Percentiles rank a stretch among this genome's conserved stretches.
These are phyloP conservation scores for Aureobasidium pullulans DNA, from an alignment of 2,329 filamentous ascomycete genomes.

Conservation along the genomic window DNA sequence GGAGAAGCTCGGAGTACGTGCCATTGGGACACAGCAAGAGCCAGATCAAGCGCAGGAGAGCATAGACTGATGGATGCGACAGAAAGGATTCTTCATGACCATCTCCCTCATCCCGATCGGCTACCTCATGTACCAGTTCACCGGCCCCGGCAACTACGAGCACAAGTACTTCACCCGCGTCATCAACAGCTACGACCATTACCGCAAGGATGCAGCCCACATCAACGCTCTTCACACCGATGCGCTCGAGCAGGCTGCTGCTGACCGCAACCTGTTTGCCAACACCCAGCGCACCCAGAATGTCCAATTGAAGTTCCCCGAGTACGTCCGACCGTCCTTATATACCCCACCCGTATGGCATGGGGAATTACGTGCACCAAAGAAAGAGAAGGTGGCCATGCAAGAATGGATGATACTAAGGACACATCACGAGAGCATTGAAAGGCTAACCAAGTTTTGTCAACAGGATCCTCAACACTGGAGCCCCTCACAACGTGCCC, in stretches of 20 bases:
- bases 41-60: not conserved
- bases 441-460: slow-evolving; percentile 13
- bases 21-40: slow-evolving; percentile 15
- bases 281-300: slow-evolving; percentile 35
- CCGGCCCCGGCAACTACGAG: slow-evolving; percentile 33
- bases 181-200: slow-evolving; percentile 48
- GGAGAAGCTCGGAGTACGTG: slow-evolving; percentile 47
- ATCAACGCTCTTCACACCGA: slow-evolving; percentile 54
- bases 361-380: not conserved
- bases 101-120: slow-evolving; percentile 38
- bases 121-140: slow-evolving; percentile 39
- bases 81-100: slow-evolving; percentile 43
- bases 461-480: slow-evolving; percentile 53
- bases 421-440: not conserved
- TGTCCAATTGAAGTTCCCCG: slow-evolving; percentile 53
- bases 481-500: slow-evolving; percentile 56
- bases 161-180: slow-evolving; percentile 43
- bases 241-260: slow-evolving; percentile 55
- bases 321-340: slow-evolving; percentile 44
- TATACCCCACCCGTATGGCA: not conserved
- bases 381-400: not conserved
- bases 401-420: not conserved
- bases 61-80: slow-evolving; percentile 3
- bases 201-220: slow-evolving; percentile 46
- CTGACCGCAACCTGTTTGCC: slow-evolving; percentile 54